Evolutionary conservation across 345 rosid species (phyloP).

Genomic region (Rhizophora apiculata): DNA sequence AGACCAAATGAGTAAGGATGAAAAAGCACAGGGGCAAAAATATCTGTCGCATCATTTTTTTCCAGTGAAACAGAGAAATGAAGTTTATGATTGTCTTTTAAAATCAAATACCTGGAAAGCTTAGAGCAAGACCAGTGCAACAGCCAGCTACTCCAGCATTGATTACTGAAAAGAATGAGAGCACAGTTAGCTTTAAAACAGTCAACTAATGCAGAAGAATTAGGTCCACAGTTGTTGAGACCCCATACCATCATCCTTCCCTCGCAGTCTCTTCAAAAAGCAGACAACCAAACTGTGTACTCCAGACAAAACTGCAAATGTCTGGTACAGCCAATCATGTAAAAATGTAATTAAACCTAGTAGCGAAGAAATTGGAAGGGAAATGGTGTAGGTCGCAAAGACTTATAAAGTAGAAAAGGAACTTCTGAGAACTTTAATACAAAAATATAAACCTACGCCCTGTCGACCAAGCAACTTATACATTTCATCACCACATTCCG

Average conservation of each 20-base stretch:
- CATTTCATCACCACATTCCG: too few relatives aligned
- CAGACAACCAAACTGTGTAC: constrained; percentile 75
- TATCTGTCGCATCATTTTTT: not conserved
- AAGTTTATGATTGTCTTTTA: not conserved
- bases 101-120: constrained; percentile 60
- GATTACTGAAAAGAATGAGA: constrained; percentile 45
- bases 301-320: constrained; percentile 67
- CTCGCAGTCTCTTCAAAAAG: constrained; percentile 67
- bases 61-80: not conserved
- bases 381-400: not conserved
- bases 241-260: constrained; percentile 88
- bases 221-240: not conserved
- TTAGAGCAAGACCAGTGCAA: constrained; percentile 82
- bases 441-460: too few relatives aligned
- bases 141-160: constrained; percentile 95
- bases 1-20: not conserved
- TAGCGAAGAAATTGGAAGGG: not conserved
- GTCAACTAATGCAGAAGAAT: not conserved
- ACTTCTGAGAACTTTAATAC: not conserved
- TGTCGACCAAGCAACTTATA: too few relatives aligned
- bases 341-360: not conserved
- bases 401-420: not conserved
- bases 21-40: too few relatives aligned
- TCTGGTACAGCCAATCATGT: constrained; percentile 29
- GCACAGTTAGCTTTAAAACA: not conserved